Conservation (phyloP, 2,329 filamentous ascomycete genomes). For the Xylaria sp. region DNA sequence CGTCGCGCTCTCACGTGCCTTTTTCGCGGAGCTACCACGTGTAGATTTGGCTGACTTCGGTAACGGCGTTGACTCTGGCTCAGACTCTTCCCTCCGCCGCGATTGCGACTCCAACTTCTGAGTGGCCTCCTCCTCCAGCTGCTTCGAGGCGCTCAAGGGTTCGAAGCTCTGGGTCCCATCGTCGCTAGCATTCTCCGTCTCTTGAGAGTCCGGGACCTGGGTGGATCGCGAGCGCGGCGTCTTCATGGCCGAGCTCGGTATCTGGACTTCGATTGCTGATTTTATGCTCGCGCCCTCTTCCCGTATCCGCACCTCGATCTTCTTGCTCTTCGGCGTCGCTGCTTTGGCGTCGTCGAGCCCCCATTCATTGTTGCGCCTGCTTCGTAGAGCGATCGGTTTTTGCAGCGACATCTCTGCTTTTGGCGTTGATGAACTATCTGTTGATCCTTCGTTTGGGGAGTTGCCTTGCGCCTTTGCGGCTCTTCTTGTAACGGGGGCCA, state of each 20-base stretch:
- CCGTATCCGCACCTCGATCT: slow-evolving; percentile 43
- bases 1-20: neutral
- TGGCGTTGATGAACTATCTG: neutral
- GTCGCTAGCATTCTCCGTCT: slow-evolving; percentile 10
- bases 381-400: slow-evolving; percentile 34
- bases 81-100: slow-evolving; percentile 33
- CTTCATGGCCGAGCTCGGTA: slow-evolving; percentile 41
- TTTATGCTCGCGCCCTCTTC: slow-evolving; percentile 37
- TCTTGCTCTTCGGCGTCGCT: slow-evolving; percentile 40
- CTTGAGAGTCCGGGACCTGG: slow-evolving; percentile 44
- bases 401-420: slow-evolving; percentile 31
- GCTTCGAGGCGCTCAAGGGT: slow-evolving; percentile 47
- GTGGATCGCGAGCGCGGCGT: slow-evolving; percentile 34
- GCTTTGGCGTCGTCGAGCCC: slow-evolving; percentile 7
- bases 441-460: slow-evolving; percentile 10
- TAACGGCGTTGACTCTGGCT: slow-evolving; percentile 37
- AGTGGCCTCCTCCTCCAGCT: slow-evolving; percentile 49
- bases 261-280: slow-evolving; percentile 43
- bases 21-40: slow-evolving; percentile 45
- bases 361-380: slow-evolving; percentile 36
- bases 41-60: slow-evolving; percentile 43
- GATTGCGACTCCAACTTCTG: slow-evolving; percentile 44
- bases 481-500: slow-evolving; percentile 47
- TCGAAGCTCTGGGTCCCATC: slow-evolving; percentile 34
- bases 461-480: slow-evolving; percentile 36